phyloP scores from a whole-genome alignment of 1,284 basidiomycete genomes.

The Microbotryum saponariae region DNA sequence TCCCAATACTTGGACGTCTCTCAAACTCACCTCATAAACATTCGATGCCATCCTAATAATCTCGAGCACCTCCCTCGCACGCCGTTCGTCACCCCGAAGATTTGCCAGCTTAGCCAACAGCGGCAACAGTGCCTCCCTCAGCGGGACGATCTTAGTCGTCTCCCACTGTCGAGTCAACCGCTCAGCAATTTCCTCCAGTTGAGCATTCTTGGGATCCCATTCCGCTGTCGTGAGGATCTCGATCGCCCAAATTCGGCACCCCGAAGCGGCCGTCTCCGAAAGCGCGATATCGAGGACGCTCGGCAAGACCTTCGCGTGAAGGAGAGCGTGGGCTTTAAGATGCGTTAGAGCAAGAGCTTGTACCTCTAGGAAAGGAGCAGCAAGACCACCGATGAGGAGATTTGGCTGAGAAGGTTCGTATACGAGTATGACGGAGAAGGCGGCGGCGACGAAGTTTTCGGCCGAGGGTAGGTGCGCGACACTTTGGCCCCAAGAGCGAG shows the following conservation, averaged over 20 bases:
- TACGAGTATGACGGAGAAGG: constrained; percentile 10
- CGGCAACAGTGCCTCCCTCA: constrained; percentile 24
- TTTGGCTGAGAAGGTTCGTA: background rate
- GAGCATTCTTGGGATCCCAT: background rate
- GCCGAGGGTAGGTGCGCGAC: constrained; percentile 20
- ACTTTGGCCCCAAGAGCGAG: background rate
- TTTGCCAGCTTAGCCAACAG: constrained; percentile 7
- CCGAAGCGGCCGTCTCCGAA: constrained; percentile 12
- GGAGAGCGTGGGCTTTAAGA: background rate
- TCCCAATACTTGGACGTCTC: no score
- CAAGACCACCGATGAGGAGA: constrained; percentile 7
- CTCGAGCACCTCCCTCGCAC: background rate
- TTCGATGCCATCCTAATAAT: background rate
- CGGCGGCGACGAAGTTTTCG: constrained; percentile 22
- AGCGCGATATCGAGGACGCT: background rate
- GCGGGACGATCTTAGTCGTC: constrained; percentile 16
- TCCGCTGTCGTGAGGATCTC: background rate
- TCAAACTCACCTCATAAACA: constrained; percentile 2
- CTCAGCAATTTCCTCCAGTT: background rate
- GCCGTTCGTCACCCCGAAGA: background rate
- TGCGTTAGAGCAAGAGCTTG: constrained; percentile 11
- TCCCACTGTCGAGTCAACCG: background rate
- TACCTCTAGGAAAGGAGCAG: constrained; percentile 16
- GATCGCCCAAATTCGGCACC: constrained; percentile 10
- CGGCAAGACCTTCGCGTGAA: background rate